Percentiles rank a stretch among this genome's conserved stretches.
phyloP scores from a whole-genome alignment of 768 basidiomycete species.

The Podaxis sp. region DNA sequence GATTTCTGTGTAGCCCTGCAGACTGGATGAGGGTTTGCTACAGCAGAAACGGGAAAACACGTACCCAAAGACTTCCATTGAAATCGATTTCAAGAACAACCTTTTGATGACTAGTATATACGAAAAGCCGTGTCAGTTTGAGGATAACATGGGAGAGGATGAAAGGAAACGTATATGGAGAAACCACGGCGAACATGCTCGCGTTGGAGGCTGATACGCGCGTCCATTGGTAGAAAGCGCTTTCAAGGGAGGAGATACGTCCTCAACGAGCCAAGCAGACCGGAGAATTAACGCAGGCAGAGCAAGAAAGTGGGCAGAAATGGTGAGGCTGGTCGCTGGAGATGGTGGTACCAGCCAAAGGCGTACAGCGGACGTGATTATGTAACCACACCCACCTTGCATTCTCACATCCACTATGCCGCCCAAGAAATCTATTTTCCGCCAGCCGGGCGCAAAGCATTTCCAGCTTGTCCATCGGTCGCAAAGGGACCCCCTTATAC shows the following conservation, averaged over 20 bases:
- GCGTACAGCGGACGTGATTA: constrained; percentile 31
- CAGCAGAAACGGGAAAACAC: constrained; percentile 22
- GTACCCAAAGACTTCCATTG: constrained; percentile 80
- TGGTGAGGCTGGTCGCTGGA: constrained; percentile 21
- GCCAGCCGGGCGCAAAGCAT: constrained; percentile 85
- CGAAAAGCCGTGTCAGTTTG: constrained; percentile 39
- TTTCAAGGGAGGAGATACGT: constrained; percentile 19
- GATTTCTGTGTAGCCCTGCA: constrained; percentile 90
- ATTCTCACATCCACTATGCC: constrained; percentile 50
- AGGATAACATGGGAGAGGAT: constrained; percentile 20
- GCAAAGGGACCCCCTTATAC: constrained; percentile 91
- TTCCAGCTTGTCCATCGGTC: constrained; percentile 98
- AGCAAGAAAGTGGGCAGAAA: constrained; percentile 19
- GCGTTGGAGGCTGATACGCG: constrained; percentile 61
- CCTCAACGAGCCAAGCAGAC: background rate
- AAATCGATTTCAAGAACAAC: constrained; percentile 95
- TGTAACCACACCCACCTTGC: constrained; percentile 28
- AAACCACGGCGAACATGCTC: constrained; percentile 82
- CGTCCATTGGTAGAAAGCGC: constrained; percentile 41
- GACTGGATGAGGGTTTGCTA: constrained; percentile 20
- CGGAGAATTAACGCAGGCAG: background rate
- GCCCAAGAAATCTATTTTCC: constrained; percentile 76
- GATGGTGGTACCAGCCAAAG: constrained; percentile 27
- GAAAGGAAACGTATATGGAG: constrained; percentile 74
- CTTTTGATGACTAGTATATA: constrained; percentile 92